Evolutionary conservation across 495 filamentous ascomycete species (phyloP).

Genomic region (Corynascus novoguineensis): DNA sequence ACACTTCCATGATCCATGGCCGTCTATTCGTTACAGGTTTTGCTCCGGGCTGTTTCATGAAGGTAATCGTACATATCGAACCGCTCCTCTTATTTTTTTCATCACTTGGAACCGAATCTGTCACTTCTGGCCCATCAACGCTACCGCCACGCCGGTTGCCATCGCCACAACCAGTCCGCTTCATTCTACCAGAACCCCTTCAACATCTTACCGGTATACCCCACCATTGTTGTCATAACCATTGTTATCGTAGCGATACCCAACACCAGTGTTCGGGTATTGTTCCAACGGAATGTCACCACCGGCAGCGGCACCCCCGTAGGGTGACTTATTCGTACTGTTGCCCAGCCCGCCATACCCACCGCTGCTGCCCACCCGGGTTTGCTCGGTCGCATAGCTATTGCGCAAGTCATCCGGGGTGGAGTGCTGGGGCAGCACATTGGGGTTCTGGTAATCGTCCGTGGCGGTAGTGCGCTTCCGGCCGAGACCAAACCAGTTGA

Average conservation of each 20-base stretch:
- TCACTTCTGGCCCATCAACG: neutral
- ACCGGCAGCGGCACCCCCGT: conserved; percentile 17
- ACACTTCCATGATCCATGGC: no score
- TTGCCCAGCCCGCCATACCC: conserved; percentile 15
- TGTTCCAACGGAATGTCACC: neutral
- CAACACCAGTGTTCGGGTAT: conserved; percentile 1
- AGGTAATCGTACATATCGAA: neutral
- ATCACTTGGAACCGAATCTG: neutral
- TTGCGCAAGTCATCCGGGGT: conserved; percentile 36
- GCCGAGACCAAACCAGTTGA: conserved; percentile 29
- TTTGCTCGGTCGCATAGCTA: conserved; percentile 41
- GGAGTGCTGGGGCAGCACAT: conserved; percentile 36
- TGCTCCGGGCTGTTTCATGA: neutral
- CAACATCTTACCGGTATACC: neutral
- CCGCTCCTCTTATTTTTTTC: no score
- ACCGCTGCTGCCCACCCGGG: conserved; percentile 25
- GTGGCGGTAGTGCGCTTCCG: conserved; percentile 6
- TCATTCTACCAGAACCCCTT: no score
- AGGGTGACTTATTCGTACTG: conserved; percentile 26
- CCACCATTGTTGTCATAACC: conserved; percentile 9
- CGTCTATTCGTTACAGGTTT: neutral
- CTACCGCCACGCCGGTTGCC: neutral
- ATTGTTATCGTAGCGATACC: conserved; percentile 9
- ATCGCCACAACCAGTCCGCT: neutral
- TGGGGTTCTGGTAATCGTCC: conserved; percentile 18